Evolutionary conservation across 495 filamentous ascomycete genomes (phyloP), one percentile per base, ranked within the genome.

Genomic region (Stereocaulon alpinum): DNA sequence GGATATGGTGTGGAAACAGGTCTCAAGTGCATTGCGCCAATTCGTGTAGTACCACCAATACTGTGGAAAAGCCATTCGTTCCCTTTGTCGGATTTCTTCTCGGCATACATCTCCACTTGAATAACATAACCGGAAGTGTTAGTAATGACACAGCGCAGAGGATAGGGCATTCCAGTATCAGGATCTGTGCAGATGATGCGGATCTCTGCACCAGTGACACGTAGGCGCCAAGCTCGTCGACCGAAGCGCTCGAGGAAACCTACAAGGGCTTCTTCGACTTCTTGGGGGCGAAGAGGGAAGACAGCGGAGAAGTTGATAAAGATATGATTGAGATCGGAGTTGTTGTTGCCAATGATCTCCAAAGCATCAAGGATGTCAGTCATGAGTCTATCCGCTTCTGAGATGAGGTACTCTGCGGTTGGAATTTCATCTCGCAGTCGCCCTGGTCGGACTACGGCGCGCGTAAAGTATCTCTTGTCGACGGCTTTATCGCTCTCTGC

Each of bases 81-180:
- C 51, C 83, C 82, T 80, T 92, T 96, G 74, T 98, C 94, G 0
- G 93, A 94, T 78, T 95, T 96, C 73, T 87, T 86, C 81, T 98
- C 93, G 17, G 88, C 89, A 70, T 98, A 98, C 69, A 97, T 79
- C 78, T 98, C 93, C 32, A 98, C 89, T 72, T 97, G 87, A 66
- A 96, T 91, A 68, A 98, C 88, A 77, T 91, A 98, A n/a, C 93
- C 93, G 22, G 91, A 97, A 40, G 94, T 97, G 77, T 98, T 98
- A 71, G 85, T 95, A 76, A 98, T 95, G 66, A 96, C 86, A 43
- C 96, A 90, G 77, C 93, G 90, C 42, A 98, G 80, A 63, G 93
- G 93, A 69, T 94, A 94, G 37, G 94, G 87, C 73, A 84, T 74
- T 62, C 91, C 89, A 47, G 89, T 96, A 44, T 72, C 65, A 12